Percentiles rank a stretch among this genome's conserved stretches.
phyloP scores from a whole-genome alignment of 768 basidiomycete species.

The Lyophyllum atratum region DNA sequence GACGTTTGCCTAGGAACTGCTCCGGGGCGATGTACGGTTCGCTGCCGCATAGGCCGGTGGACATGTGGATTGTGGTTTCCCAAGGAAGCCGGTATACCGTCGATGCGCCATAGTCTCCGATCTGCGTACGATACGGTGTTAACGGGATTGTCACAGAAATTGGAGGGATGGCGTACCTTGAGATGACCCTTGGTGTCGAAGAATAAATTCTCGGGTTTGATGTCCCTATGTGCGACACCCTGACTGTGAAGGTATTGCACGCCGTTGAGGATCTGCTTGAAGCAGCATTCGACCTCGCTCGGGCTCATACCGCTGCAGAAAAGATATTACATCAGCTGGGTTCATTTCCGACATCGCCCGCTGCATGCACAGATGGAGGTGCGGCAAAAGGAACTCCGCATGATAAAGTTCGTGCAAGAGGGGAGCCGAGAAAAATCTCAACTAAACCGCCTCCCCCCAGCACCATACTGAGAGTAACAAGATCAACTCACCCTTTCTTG shows the following conservation, averaged over 20 bases:
- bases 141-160: not conserved
- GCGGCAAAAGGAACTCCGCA: not conserved
- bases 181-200: slow-evolving; percentile 91
- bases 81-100: slow-evolving; percentile 99
- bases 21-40: slow-evolving; percentile 99
- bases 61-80: slow-evolving; percentile 97
- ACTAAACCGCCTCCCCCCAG: not conserved
- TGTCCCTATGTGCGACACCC: slow-evolving; percentile 96
- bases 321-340: slow-evolving; percentile 13
- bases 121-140: slow-evolving; percentile 44
- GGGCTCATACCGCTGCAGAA: slow-evolving; percentile 66
- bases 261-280: slow-evolving; percentile 92
- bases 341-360: slow-evolving; percentile 11
- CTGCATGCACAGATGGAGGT: too few species aligned
- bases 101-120: slow-evolving; percentile 97
- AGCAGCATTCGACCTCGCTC: slow-evolving; percentile 94
- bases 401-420: slow-evolving; percentile 7
- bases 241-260: slow-evolving; percentile 92
- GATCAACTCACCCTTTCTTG: slow-evolving; percentile 75
- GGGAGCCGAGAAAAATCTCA: slow-evolving; percentile 1
- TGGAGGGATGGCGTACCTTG: slow-evolving; percentile 58
- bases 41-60: slow-evolving; percentile 94
- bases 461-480: slow-evolving; percentile 30
- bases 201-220: slow-evolving; percentile 98
- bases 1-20: slow-evolving; percentile 95